Base-by-base conservation (phyloP, 73 alveolate species). In the Paramecium biaurelia region DNA sequence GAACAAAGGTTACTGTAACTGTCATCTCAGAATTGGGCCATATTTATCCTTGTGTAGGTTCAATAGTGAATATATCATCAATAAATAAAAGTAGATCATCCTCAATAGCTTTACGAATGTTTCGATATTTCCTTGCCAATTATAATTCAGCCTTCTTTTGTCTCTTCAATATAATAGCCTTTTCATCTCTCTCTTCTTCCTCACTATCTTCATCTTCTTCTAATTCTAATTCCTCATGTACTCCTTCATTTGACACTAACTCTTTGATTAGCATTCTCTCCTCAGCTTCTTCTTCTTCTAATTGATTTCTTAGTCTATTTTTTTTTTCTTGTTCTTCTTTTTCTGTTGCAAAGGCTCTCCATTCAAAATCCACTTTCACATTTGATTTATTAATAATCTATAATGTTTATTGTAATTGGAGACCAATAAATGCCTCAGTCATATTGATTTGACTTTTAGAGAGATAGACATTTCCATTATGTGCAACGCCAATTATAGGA, bases 11-110 rank as follows among this genome's bases (percentile, higher is more conserved):
- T 10, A 98, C 99, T 10, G 99, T 97, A 76, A 98, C 96, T 43
- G 99, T 97, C 92, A 98, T 97, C 92, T 98, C 99, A 24, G 99
- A 96, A 93, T 98, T 98, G 15, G 99, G 99, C 99, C 99, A 99
- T 6, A 99, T 98, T 89, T 98, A 97, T 26, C 99, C 99, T 70
- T 98, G 93, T 42, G 97, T 94, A 4, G 99, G 99, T 92, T 99
- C 99, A 26, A 99, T 98, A 7, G 98, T 96, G 89, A 99, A 99
- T 88, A 98, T 99, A 67, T 98, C 99, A 94, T 99, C 99, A 85
- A 98, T 96, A 95, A 99, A 99, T 72, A 98, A 97, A 99, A 99
- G 96, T 76, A 98, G 97, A 93, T 99, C 99, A 93, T 98, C 99
- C 70, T 97, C 98, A 23, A 98, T 97, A 34, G 99, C 99, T 93